These are phyloP conservation scores for Sideroxylon spinosum DNA, from an alignment of 179 eudicot species.

Conservation along the genomic window DNA sequence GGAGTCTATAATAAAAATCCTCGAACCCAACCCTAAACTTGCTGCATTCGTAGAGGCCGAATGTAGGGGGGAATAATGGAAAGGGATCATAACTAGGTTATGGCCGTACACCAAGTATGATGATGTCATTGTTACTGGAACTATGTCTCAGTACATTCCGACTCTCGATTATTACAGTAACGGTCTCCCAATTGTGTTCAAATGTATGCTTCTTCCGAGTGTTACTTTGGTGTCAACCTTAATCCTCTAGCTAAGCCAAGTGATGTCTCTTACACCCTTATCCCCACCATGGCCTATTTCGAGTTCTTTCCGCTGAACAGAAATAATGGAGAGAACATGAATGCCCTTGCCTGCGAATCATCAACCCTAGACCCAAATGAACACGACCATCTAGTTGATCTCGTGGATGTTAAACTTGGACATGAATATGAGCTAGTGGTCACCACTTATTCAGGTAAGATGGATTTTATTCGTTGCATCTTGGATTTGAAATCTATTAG, in stretches of 20 bases:
- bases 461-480: background rate
- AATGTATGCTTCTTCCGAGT: conserved; percentile 80
- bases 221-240: conserved; percentile 64
- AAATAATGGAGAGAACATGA: conserved; percentile 27
- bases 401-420: conserved; percentile 66
- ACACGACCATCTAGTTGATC: conserved; percentile 58
- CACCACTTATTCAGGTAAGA: conserved; percentile 68
- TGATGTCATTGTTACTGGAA: conserved; percentile 77
- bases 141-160: conserved; percentile 79
- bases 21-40: conserved; percentile 48
- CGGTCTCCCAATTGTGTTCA: conserved; percentile 64
- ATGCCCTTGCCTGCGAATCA: conserved; percentile 22
- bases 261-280: conserved; percentile 65
- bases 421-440: conserved; percentile 69
- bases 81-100: conserved; percentile 61
- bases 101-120: conserved; percentile 79
- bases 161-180: conserved; percentile 66
- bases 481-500: too few relatives aligned
- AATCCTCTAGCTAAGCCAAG: conserved; percentile 62
- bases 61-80: conserved; percentile 50
- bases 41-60: conserved; percentile 56
- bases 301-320: conserved; percentile 64
- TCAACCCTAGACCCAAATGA: conserved; percentile 52
- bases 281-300: conserved; percentile 68
- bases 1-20: conserved; percentile 35